These are phyloP conservation scores for Cinnamomum micranthum DNA, from an alignment of 164 flowering plant species.

Conservation along the genomic window DNA sequence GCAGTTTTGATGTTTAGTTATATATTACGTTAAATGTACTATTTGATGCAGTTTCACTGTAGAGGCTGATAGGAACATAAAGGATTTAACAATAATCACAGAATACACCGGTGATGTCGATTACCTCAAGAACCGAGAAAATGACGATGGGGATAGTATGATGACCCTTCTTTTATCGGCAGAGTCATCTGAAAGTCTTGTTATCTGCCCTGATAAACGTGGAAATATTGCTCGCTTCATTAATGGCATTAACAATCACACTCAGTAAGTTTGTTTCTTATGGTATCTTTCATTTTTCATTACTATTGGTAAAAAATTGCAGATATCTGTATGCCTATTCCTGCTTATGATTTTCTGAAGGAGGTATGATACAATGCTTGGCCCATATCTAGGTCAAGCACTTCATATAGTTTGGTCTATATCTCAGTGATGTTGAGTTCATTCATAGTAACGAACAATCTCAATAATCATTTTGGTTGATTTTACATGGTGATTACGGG, in stretches of 20 bases:
- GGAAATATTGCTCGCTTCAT: slow-evolving; percentile 76
- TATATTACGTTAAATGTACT: not conserved
- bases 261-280: slow-evolving; percentile 37
- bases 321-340: too few relatives aligned
- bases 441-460: too few relatives aligned
- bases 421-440: too few relatives aligned
- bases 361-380: too few relatives aligned
- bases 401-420: too few relatives aligned
- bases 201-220: slow-evolving; percentile 68
- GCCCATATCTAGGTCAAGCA: too few relatives aligned
- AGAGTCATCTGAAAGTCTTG: slow-evolving; percentile 51
- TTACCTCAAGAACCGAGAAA: slow-evolving; percentile 55
- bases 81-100: slow-evolving; percentile 60
- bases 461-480: too few relatives aligned
- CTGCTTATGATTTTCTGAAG: too few relatives aligned
- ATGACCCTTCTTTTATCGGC: slow-evolving; percentile 64
- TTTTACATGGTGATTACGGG: too few relatives aligned
- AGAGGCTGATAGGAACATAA: slow-evolving; percentile 61
- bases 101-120: slow-evolving; percentile 78
- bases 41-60: slow-evolving; percentile 55
- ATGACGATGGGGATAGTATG: slow-evolving; percentile 72
- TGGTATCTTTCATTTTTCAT: too few relatives aligned
- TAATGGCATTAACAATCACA: slow-evolving; percentile 75
- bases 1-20: not conserved
- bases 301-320: too few relatives aligned